phyloP scores from a whole-genome alignment of 1,284 basidiomycete species.

The Cryptococcus wingfieldii region DNA sequence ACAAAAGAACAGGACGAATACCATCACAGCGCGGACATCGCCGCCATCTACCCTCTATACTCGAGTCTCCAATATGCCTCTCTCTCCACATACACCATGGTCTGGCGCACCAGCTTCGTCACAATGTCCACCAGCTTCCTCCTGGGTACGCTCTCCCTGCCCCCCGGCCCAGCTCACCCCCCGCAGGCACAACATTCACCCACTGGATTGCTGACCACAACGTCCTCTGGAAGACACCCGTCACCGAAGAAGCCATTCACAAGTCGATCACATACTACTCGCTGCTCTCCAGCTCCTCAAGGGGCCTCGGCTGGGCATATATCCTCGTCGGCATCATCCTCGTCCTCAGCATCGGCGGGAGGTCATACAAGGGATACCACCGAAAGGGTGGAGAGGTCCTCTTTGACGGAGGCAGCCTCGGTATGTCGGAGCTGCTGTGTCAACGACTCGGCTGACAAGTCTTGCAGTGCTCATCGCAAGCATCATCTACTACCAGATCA shows the following conservation, averaged over 20 bases:
- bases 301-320: constrained; percentile 38
- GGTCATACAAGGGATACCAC: constrained; percentile 30
- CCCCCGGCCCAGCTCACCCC: neutral
- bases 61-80: too few relatives aligned
- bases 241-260: constrained; percentile 38
- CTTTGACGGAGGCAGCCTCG: constrained; percentile 43
- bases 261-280: constrained; percentile 41
- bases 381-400: constrained; percentile 40
- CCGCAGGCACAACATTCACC: constrained; percentile 43
- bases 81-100: constrained; percentile 20
- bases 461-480: constrained; percentile 35
- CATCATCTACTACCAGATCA: constrained; percentile 41
- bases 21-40: neutral
- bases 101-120: constrained; percentile 40
- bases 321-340: constrained; percentile 27
- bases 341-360: constrained; percentile 26
- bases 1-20: neutral
- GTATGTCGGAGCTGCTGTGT: constrained; percentile 19
- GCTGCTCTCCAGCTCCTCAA: constrained; percentile 25
- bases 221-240: constrained; percentile 42
- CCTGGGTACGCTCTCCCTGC: constrained; percentile 23
- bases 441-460: neutral
- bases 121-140: constrained; percentile 44
- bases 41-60: too few relatives aligned
- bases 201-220: constrained; percentile 49